Conservation (phyloP, 2,329 filamentous ascomycete genomes). For the Cladosporium sp. region DNA sequence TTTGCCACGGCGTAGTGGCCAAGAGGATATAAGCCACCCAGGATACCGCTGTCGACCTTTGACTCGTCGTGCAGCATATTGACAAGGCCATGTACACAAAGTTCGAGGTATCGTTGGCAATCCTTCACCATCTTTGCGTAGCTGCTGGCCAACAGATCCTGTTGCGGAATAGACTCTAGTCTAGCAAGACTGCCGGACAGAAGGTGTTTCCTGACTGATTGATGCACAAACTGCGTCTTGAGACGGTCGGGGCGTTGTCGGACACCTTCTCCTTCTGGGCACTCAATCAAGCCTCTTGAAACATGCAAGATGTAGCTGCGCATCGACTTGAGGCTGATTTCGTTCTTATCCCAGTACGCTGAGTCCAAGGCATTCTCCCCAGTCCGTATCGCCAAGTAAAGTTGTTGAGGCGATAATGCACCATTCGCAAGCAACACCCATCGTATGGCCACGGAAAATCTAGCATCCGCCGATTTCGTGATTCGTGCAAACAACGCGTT, state of each 20-base stretch:
- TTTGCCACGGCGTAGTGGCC: background rate
- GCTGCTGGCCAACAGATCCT: background rate
- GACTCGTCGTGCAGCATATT: background rate
- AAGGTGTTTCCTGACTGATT: constrained; percentile 37
- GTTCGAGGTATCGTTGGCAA: background rate
- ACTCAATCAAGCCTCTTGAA: constrained; percentile 51
- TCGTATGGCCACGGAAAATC: constrained; percentile 41
- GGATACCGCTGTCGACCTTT: no score
- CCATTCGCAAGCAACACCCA: constrained; percentile 51
- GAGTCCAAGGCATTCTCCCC: constrained; percentile 18
- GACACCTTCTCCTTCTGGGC: constrained; percentile 22
- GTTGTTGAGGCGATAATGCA: constrained; percentile 41
- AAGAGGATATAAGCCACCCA: no score
- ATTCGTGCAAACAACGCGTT: constrained; percentile 4
- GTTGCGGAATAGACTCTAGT: no score
- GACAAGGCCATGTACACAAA: no score
- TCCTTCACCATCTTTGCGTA: background rate
- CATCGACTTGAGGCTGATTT: constrained; percentile 24
- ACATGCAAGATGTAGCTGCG: constrained; percentile 34
- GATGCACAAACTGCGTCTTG: constrained; percentile 52
- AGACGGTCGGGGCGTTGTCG: no score
- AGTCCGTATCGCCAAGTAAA: constrained; percentile 41
- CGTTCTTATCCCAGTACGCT: constrained; percentile 19
- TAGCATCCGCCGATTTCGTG: background rate
- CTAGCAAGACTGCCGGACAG: background rate